Base-by-base conservation (phyloP, 345 rosid species). In the Rubroshorea leprosula region DNA sequence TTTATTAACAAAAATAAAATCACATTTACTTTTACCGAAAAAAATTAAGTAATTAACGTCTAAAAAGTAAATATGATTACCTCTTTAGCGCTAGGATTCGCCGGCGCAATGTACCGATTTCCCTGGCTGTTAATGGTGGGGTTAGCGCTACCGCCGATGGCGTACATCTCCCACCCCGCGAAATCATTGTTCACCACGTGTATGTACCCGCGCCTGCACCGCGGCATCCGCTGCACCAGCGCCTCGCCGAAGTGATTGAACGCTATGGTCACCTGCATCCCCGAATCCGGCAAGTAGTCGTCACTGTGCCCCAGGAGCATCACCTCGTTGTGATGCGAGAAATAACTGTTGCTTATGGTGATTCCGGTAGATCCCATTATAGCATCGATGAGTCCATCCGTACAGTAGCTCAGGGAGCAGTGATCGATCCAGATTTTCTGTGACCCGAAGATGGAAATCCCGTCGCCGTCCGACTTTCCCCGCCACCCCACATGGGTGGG, bases 61-160 rank as follows among this genome's bases (percentile, higher is more conserved):
- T n/a, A n/a, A n/a, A n/a, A n/a, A n/a, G n/a, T 3, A 35, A 35
- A 35, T 35, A 8, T 35, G 12, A n/a, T 9, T 21, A 87, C 97
- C 97, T 94, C 82, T 69, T 90, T 94, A 12, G 97, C 95, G 57
- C 86, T 69, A 2, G 81, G 65, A 51, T 81, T 63, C 4, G 58
- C 29, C 4, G 97, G 97, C 18, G 99, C 99, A 0, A 77, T 75
- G 66, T 90, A 94, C n/a, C 99, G 95, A 62, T 94, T 94, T 27
- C 99, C 99, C 72, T 94, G 97, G 65, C 97, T 94, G 24, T 94
- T 94, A 14, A 90, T 90, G 1, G 99, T 90, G 18, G 97, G 99
- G 24, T 64, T 85, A 0, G 89, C 97, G 62, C 99, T 94, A 6
- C 99, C 97, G 6, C 99, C 99, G 22, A 94, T 90, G 0, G 99